These are phyloP conservation scores for Candida tropicalis DNA, from an alignment of 1,139 yeast genomes.

Conservation along the genomic window DNA sequence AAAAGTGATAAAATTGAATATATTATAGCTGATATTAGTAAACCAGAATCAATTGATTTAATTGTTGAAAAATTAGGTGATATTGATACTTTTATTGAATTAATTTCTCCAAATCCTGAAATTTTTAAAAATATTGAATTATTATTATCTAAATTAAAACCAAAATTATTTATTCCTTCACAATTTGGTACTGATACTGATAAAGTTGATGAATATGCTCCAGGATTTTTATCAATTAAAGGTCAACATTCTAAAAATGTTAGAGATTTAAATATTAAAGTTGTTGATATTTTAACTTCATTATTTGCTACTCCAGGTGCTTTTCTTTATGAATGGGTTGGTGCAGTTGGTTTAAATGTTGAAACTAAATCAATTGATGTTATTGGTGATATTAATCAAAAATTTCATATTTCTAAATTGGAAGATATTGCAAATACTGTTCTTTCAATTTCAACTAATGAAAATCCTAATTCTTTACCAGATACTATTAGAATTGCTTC, in stretches of 20 bases:
- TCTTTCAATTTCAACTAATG: constrained; percentile 39
- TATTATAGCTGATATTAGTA: constrained; percentile 30
- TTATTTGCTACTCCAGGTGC: constrained; percentile 47
- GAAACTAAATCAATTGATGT: constrained; percentile 37
- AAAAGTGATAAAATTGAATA: constrained; percentile 45
- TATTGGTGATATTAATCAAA: constrained; percentile 43
- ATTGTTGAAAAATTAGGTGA: constrained; percentile 43
- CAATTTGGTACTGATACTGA: constrained; percentile 56
- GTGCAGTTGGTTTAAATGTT: constrained; percentile 41
- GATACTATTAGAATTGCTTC: constrained; percentile 48
- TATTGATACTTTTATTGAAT: constrained; percentile 53
- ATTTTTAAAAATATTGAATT: constrained; percentile 29
- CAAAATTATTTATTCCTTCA: constrained; percentile 61
- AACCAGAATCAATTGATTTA: constrained; percentile 24
- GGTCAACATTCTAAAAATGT: constrained; percentile 39
- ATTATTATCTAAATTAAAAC: constrained; percentile 43
- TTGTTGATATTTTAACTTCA: constrained; percentile 49
- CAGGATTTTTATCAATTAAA: constrained; percentile 43
- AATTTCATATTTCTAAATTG: constrained; percentile 34
- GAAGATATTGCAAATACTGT: constrained; percentile 52
- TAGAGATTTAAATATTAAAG: constrained; percentile 42
- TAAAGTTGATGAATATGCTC: constrained; percentile 25
- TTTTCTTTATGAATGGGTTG: constrained; percentile 36
- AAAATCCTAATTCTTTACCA: constrained; percentile 41
- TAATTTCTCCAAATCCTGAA: constrained; percentile 32